Evolutionary conservation across 352 stramenopile species (phyloP).

Genomic region (Aphanomyces stellatus): DNA sequence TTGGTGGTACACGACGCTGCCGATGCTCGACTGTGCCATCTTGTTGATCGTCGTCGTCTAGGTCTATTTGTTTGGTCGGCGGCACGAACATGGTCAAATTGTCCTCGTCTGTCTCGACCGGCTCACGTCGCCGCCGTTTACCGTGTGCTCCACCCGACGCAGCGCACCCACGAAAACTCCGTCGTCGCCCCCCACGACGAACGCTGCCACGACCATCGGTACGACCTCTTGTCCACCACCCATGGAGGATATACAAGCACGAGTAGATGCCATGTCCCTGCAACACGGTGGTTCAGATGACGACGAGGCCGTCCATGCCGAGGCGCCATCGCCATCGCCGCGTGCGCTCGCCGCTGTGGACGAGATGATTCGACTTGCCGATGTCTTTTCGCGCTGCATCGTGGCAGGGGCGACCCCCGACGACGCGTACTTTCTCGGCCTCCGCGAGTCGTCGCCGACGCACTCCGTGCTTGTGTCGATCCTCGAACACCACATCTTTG

Average conservation of each 20-base stretch:
- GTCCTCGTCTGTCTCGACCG: not conserved
- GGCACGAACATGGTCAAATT: not conserved
- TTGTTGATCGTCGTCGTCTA: no score
- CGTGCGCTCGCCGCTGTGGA: no score
- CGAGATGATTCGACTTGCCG: not conserved
- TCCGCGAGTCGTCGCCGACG: not conserved
- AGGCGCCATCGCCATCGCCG: no score
- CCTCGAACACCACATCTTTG: not conserved
- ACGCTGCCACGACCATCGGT: not conserved
- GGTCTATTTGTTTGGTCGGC: constrained; percentile 16
- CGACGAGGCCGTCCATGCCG: not conserved
- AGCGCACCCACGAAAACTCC: not conserved
- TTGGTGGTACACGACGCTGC: constrained; percentile 34
- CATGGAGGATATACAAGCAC: no score
- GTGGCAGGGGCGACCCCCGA: not conserved
- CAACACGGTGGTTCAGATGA: not conserved
- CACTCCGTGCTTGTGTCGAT: not conserved
- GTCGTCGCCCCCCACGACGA: not conserved
- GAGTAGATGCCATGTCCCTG: not conserved
- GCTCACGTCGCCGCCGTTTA: constrained; percentile 13
- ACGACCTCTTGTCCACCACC: no score
- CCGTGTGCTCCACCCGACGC: constrained; percentile 10
- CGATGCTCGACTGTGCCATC: no score
- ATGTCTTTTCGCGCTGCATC: not conserved
- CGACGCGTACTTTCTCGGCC: not conserved